Percentiles rank a stretch among this genome's conserved stretches.
Conservation (phyloP, 2,329 filamentous ascomycete species). For the Penicillium sp. region DNA sequence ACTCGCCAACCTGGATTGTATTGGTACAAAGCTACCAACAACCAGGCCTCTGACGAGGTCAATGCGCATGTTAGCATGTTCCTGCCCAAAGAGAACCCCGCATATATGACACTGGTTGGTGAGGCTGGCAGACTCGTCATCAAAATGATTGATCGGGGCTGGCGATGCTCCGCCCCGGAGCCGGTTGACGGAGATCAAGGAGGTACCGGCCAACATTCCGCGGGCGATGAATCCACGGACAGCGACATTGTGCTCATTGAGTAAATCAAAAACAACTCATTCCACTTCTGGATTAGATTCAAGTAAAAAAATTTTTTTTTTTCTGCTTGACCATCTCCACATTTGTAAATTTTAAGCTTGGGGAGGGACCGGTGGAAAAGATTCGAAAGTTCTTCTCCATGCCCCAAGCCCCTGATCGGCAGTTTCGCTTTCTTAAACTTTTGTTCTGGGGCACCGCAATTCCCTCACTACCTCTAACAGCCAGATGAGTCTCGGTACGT, state of each 20-base stretch:
- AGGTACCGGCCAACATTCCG: not conserved
- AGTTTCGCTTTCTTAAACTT: conserved; percentile 15
- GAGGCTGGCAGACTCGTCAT: conserved; percentile 44
- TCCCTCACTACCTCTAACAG: conserved; percentile 9
- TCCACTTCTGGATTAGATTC: not conserved
- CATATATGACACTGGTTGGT: conserved; percentile 44
- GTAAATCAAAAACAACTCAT: not conserved
- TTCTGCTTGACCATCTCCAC: not conserved
- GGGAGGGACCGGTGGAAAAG: not conserved
- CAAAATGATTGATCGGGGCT: conserved; percentile 45
- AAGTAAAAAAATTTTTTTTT: no score
- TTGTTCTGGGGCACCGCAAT: conserved; percentile 4
- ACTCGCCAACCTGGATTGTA: conserved; percentile 46
- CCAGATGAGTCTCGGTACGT: conserved; percentile 3
- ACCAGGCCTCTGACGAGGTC: conserved; percentile 77
- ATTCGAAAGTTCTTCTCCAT: conserved; percentile 12
- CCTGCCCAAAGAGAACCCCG: conserved; percentile 47
- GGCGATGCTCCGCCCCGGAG: conserved; percentile 39
- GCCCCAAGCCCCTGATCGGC: conserved; percentile 16
- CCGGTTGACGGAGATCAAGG: conserved; percentile 23
- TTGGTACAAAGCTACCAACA: conserved; percentile 77
- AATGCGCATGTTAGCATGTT: conserved; percentile 71
- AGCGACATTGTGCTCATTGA: conserved; percentile 37
- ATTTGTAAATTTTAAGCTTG: not conserved
- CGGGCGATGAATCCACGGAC: conserved; percentile 35